Percentiles rank a stretch among this genome's conserved stretches.
Evolutionary conservation across 2,329 filamentous ascomycete species (phyloP).

Genomic region (Endocalyx cinctus): DNA sequence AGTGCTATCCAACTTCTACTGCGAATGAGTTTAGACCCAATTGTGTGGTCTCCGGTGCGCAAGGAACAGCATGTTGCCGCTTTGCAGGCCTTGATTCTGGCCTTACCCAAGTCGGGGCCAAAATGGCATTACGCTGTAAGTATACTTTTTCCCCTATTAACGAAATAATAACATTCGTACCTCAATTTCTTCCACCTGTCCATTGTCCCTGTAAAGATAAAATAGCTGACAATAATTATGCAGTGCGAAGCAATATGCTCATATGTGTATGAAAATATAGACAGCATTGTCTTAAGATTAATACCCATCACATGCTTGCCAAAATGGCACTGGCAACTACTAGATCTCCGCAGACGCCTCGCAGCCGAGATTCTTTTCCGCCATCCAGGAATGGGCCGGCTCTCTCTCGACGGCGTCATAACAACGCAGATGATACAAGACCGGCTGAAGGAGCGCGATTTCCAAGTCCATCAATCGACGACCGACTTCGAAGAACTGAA

Average conservation of each 20-base stretch:
- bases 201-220: neutral
- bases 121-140: conserved; percentile 41
- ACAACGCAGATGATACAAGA: conserved; percentile 39
- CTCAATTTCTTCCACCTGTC: neutral
- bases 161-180: no score
- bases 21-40: conserved; percentile 50
- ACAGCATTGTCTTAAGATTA: conserved; percentile 47
- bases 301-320: conserved; percentile 58
- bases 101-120: conserved; percentile 32
- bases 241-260: conserved; percentile 47
- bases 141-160: conserved; percentile 6
- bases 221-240: conserved; percentile 9
- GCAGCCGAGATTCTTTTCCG: conserved; percentile 60
- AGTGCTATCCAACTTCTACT: conserved; percentile 45
- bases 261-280: conserved; percentile 43
- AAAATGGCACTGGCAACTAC: conserved; percentile 40
- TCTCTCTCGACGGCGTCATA: conserved; percentile 37
- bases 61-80: conserved; percentile 26
- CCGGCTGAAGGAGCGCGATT: conserved; percentile 44
- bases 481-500: conserved; percentile 68
- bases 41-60: conserved; percentile 31
- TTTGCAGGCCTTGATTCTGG: conserved; percentile 37
- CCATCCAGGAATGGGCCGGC: conserved; percentile 37
- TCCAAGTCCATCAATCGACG: conserved; percentile 44
- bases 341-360: conserved; percentile 62